A percentile compares a stretch with the other conserved stretches of the same genome.
Evolutionary conservation across 2,329 filamentous ascomycete genomes (phyloP).

Genomic region (Calcarisporium arbuscula): DNA sequence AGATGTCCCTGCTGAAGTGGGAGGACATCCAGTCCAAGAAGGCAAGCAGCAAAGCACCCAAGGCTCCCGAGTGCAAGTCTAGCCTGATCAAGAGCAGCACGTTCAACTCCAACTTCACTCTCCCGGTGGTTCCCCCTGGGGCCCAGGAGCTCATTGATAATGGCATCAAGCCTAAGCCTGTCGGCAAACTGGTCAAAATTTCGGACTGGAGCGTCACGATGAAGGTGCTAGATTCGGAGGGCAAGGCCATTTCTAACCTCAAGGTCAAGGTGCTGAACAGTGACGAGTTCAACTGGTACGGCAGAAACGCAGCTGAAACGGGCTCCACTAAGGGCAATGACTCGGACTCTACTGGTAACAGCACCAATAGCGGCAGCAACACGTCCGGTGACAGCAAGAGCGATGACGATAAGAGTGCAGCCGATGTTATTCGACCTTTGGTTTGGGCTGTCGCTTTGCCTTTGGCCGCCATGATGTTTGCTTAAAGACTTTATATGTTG

Average conservation of each 20-base stretch:
- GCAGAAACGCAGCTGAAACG: slow-evolving; percentile 33
- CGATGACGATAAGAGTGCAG: slow-evolving; percentile 21
- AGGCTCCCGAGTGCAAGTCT: slow-evolving; percentile 56
- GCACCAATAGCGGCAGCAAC: slow-evolving; percentile 3
- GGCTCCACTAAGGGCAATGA: slow-evolving; percentile 16
- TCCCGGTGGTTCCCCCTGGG: slow-evolving; percentile 63
- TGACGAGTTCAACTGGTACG: slow-evolving; percentile 38
- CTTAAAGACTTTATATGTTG: slow-evolving; percentile 15
- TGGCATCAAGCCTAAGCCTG: slow-evolving; percentile 60
- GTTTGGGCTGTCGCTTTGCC: slow-evolving; percentile 27
- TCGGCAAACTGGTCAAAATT: slow-evolving; percentile 64
- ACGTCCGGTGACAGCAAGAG: slow-evolving; percentile 5
- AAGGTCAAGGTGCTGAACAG: slow-evolving; percentile 40
- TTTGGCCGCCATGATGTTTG: slow-evolving; percentile 27
- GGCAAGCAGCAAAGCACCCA: slow-evolving; percentile 41
- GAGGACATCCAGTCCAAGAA: slow-evolving; percentile 57
- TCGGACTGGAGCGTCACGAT: slow-evolving; percentile 52
- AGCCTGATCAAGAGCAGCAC: slow-evolving; percentile 60
- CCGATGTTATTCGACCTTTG: slow-evolving; percentile 21
- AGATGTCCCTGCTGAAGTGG: slow-evolving; percentile 72
- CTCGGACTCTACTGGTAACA: slow-evolving; percentile 13
- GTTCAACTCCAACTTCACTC: slow-evolving; percentile 74
- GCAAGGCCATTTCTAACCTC: slow-evolving; percentile 36
- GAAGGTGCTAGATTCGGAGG: slow-evolving; percentile 33
- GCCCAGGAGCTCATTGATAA: slow-evolving; percentile 68